Evolutionary conservation across 495 filamentous ascomycete species (phyloP), one percentile per base, ranked within the genome.

Genomic region (Aspergillus kassunensis): DNA sequence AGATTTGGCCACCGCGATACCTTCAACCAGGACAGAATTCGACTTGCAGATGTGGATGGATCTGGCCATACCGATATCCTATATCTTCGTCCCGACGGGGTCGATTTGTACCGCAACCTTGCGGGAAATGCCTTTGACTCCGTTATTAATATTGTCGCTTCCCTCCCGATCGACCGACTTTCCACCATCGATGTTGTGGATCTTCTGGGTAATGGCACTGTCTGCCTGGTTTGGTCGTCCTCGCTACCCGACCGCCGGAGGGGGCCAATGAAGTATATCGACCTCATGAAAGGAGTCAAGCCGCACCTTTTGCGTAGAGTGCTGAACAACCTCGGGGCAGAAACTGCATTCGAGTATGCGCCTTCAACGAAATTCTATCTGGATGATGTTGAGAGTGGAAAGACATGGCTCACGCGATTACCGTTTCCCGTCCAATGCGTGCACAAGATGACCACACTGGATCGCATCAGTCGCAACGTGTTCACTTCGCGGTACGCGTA

Each of bases 401-500:
- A 31, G 1, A 27, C 49, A 7, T 52, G 49, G 49, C 4, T n/a
- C 0, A 52, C 49, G 5, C 13, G 19, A 10, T 27, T 52, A 12
- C 49, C 49, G 16, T 52, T 52, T 20, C 29, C 40, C 9, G 39
- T 52, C 3, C 13, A 25, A 1, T 43, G 37, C 20, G 39, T 52
- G 15, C 2, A 19, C 1, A 18, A 16, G 4, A 34, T 35, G 25
- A 24, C 4, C 1, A 34, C 24, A 7, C 24, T n/a, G 2, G 49
- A 52, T 35, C 16, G 2, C 8, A 23, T 52, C 23, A 33, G 23
- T 6, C 6, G 16, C 1, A 52, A 16, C 13, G 9, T 4, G 3
- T 25, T 8, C 6, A 24, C 21, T 6, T 35, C 16, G 18, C 27
- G 24, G 2, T 52, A 52, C 12, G 39, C 39, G 11, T 52, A 52